Evolutionary conservation across 2,329 filamentous ascomycete species (phyloP).

Genomic region (Fusarium sp.): DNA sequence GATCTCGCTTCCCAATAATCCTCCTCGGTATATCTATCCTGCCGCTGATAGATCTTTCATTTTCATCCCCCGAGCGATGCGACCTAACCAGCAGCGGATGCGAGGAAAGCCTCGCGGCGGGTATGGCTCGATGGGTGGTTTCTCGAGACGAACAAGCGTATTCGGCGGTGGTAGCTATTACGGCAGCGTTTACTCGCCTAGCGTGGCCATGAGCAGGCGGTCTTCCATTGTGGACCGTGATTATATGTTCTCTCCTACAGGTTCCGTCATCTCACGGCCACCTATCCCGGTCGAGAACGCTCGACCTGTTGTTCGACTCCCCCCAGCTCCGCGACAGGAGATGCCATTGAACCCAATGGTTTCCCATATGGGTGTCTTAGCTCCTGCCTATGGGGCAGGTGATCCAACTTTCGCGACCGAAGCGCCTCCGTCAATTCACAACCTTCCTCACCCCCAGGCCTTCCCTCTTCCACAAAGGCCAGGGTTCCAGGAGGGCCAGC

Average conservation of each 20-base stretch:
- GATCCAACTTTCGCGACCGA: conserved; percentile 40
- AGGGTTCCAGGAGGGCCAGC: conserved; percentile 68
- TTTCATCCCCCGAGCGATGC: conserved; percentile 93
- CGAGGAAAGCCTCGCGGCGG: conserved; percentile 78
- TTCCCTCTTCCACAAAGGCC: conserved; percentile 72
- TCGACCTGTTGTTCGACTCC: conserved; percentile 85
- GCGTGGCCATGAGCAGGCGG: conserved; percentile 86
- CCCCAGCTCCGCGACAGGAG: conserved; percentile 67
- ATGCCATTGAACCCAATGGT: conserved; percentile 42
- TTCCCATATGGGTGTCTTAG: conserved; percentile 17
- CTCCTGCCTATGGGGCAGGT: conserved; percentile 16
- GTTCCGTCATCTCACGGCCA: conserved; percentile 79
- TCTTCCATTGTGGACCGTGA: conserved; percentile 82
- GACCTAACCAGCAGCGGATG: conserved; percentile 89
- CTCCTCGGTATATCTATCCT: conserved; percentile 91
- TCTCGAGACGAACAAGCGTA: conserved; percentile 85
- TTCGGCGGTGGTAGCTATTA: conserved; percentile 77
- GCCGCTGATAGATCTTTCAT: conserved; percentile 93
- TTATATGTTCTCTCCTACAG: conserved; percentile 82
- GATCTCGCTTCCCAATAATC: conserved; percentile 85
- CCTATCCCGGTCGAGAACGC: conserved; percentile 70
- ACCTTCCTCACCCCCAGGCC: conserved; percentile 68
- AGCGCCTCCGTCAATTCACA: conserved; percentile 59
- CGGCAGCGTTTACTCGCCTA: conserved; percentile 87
- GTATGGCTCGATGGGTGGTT: conserved; percentile 74